Evolutionary conservation across 768 basidiomycete genomes (phyloP), one percentile per base, ranked within the genome.

Genomic region (Calocybe indica): DNA sequence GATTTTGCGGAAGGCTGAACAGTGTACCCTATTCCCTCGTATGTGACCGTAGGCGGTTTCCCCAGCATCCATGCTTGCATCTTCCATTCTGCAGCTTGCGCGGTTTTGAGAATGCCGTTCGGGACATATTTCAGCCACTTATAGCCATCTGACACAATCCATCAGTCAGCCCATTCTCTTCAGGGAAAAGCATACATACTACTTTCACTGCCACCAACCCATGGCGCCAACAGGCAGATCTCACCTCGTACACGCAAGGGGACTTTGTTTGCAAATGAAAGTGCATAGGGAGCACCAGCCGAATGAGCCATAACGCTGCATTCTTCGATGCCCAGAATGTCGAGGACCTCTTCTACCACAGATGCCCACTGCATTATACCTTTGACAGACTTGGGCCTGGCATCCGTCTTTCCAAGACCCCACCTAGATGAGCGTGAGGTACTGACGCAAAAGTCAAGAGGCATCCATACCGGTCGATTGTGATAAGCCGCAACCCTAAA

Each of bases 91-190:
- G 95, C 95, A 4, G 92, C 90, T 63, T 95, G 93, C 0, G 93
- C 95, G 0, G 93, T 93, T 70, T 89, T 92, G 53, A 99, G 73
- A 35, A 99, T 80, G 29, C 88, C 83, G 51, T 88, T 90, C 1
- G 95, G 95, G 5, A 99, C 88, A 61, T 93, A 98, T 65, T 93
- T 95, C 45, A 99, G 76, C 92, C 93, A 97, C 60, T 87, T 93
- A 69, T 96, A 97, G 11, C 90, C 85, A 58, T 77, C 87, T 88
- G 52, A 46, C 34, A 41, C 13, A 45, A 48, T 53, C 37, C 48
- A 29, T 37, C 34, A 32, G n/a, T 12, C 46, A 48, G 49, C 40
- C 49, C 14, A 31, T 30, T 33, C 43, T 7, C 41, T 15, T 7
- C 36, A 41, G 1, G 41, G 33, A 33, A 32, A 42, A 40, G 30